Evolutionary conservation across 352 stramenopile species (phyloP), one percentile per base, ranked within the genome.

Genomic region (Globisporangium yorkense): DNA sequence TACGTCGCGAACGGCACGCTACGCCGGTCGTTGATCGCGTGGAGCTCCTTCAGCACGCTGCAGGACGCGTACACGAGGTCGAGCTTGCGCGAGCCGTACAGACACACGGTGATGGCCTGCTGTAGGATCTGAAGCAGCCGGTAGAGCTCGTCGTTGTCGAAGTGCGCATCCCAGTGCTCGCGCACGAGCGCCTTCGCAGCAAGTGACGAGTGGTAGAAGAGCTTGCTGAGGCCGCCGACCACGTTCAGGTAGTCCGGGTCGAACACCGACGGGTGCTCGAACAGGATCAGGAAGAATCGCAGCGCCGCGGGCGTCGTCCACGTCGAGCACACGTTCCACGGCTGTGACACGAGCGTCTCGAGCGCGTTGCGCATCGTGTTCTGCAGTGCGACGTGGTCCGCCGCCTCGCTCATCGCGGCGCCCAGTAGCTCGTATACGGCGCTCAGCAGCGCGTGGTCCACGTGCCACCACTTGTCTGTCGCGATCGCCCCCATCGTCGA

Each of bases 331-430:
- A 84, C 62, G 50, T 89, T 88, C 82, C 82, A 92, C 13, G 82
- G 75, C 63, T 89, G 79, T 13, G 63, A 87, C 37, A 89, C 79
- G 47, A 89, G 56, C 46, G 67, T 83, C 48, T 85, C 74, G 21
- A 92, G 65, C 16, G 79, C 82, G 51, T 92, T 92, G 1, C 71
- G 63, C 59, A 87, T 82, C 31, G 80, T 92, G 51, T 89, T 92
- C 47, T 86, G 76, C 40, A 89, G 59, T 31, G 76, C 79, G 8
- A 62, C 69, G 5, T 72, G 69, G 50, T 87, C 75, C 12, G 29
- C 59, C 3, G 31, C 58, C 9, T 59, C 50, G 15, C 59, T 48
- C 59, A 87, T 69, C 2, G 69, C 76, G 37, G 61, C 37, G 51
- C 75, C 59, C 15, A 89, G 62, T 18, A 84, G 37, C 21, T 68